Evolutionary conservation across 768 basidiomycete genomes (phyloP).

Genomic region (Boletus huronensis): DNA sequence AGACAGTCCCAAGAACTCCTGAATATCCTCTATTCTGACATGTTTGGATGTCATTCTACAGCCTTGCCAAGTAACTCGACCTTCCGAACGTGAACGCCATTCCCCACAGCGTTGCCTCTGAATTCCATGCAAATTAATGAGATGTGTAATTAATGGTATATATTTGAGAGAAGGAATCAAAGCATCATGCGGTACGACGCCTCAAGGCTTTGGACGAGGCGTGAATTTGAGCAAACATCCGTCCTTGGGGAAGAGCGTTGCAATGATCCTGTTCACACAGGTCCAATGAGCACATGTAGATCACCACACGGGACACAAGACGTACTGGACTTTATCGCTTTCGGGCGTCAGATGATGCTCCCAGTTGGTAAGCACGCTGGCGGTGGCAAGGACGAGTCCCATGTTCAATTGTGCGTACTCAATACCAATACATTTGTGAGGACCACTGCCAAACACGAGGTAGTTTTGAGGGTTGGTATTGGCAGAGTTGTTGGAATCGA

Average conservation of each 20-base stretch:
- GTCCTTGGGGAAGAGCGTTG: constrained; percentile 96
- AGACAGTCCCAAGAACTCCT: neutral
- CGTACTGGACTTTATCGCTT: constrained; percentile 80
- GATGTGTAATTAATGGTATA: constrained; percentile 14
- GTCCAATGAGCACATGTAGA: neutral
- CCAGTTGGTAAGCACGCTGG: constrained; percentile 76
- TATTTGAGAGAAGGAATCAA: neutral
- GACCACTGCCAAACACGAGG: constrained; percentile 91
- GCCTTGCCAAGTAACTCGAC: neutral
- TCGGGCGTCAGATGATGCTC: constrained; percentile 80
- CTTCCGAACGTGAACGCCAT: neutral
- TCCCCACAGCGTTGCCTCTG: neutral
- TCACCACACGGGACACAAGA: constrained; percentile 16
- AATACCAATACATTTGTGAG: constrained; percentile 87
- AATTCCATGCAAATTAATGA: constrained; percentile 14
- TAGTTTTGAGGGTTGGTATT: constrained; percentile 90
- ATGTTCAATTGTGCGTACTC: constrained; percentile 95
- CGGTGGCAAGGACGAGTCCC: constrained; percentile 78
- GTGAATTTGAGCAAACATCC: constrained; percentile 79
- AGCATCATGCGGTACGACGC: neutral
- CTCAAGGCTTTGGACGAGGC: constrained; percentile 44
- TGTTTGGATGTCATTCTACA: neutral
- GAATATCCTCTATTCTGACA: neutral
- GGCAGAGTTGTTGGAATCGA: constrained; percentile 75
- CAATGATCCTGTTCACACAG: constrained; percentile 64